Percentiles rank a stretch among this genome's conserved stretches.
These are phyloP conservation scores for Coniella lustricola DNA, from an alignment of 2,329 filamentous ascomycete species.

Conservation along the genomic window DNA sequence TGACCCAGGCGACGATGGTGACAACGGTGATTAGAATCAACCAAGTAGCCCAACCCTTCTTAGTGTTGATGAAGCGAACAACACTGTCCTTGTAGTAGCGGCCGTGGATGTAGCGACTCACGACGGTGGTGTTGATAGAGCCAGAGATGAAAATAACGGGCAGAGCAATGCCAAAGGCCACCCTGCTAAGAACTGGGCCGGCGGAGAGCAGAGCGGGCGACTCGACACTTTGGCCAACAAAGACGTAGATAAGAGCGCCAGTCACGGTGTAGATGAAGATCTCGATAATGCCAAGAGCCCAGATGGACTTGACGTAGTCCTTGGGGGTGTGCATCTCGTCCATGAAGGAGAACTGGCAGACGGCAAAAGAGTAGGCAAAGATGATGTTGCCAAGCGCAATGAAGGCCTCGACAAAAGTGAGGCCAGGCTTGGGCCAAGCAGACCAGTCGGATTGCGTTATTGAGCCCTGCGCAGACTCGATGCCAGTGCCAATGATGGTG, in stretches of 20 bases:
- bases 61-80: slow-evolving; percentile 40
- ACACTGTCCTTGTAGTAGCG: slow-evolving; percentile 37
- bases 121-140: slow-evolving; percentile 55
- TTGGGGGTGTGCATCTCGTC: slow-evolving; percentile 44
- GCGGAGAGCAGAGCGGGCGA: slow-evolving; percentile 64
- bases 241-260: slow-evolving; percentile 62
- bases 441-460: slow-evolving; percentile 31
- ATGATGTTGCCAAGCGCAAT: slow-evolving; percentile 61
- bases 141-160: slow-evolving; percentile 71
- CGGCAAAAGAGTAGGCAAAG: slow-evolving; percentile 57
- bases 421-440: slow-evolving; percentile 36
- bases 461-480: slow-evolving; percentile 27
- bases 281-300: slow-evolving; percentile 54
- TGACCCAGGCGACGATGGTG: slow-evolving; percentile 61
- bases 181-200: slow-evolving; percentile 49
- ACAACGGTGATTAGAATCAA: slow-evolving; percentile 46
- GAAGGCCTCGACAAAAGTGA: slow-evolving; percentile 48
- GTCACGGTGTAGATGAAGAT: slow-evolving; percentile 61
- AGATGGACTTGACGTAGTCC: slow-evolving; percentile 48
- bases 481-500: slow-evolving; percentile 59
- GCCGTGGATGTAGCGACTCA: slow-evolving; percentile 39
- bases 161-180: slow-evolving; percentile 63
- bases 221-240: slow-evolving; percentile 54
- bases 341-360: slow-evolving; percentile 47
- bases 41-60: slow-evolving; percentile 45